phyloP scores from a whole-genome alignment of 2,329 filamentous ascomycete species.

The Venturia aucupariae region DNA sequence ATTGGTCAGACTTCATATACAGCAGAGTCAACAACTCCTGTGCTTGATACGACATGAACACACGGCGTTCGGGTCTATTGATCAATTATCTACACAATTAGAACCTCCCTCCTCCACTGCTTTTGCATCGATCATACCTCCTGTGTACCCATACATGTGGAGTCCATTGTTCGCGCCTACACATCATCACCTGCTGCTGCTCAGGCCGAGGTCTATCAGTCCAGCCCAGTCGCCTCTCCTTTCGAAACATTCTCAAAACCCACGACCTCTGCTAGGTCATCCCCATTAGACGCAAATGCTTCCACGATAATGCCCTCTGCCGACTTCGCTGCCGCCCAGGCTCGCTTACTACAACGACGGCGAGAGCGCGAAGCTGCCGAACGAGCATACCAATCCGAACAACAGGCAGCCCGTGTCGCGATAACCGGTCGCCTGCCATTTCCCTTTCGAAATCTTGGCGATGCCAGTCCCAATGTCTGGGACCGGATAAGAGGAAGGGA shows the following conservation, averaged over 20 bases:
- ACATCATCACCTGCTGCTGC: not conserved
- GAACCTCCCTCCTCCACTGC: too few relatives aligned
- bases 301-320: constrained; percentile 41
- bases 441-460: constrained; percentile 52
- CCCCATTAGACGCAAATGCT: constrained; percentile 1
- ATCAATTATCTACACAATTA: too few relatives aligned
- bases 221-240: not conserved
- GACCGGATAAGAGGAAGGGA: constrained; percentile 62
- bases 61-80: too few relatives aligned
- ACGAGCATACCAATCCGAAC: constrained; percentile 40
- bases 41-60: too few relatives aligned
- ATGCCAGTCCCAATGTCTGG: constrained; percentile 49
- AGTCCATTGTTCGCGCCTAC: not conserved
- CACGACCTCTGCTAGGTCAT: not conserved
- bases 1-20: not conserved
- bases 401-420: constrained; percentile 32
- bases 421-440: constrained; percentile 32
- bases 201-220: not conserved
- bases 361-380: constrained; percentile 61
- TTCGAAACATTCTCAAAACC: not conserved
- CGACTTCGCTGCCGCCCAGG: constrained; percentile 82
- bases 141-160: too few relatives aligned
- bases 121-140: too few relatives aligned
- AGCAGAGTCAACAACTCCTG: too few relatives aligned
- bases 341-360: constrained; percentile 74